Conservation (phyloP, 73 alveolate genomes). For the Stentor roeselii region DNA sequence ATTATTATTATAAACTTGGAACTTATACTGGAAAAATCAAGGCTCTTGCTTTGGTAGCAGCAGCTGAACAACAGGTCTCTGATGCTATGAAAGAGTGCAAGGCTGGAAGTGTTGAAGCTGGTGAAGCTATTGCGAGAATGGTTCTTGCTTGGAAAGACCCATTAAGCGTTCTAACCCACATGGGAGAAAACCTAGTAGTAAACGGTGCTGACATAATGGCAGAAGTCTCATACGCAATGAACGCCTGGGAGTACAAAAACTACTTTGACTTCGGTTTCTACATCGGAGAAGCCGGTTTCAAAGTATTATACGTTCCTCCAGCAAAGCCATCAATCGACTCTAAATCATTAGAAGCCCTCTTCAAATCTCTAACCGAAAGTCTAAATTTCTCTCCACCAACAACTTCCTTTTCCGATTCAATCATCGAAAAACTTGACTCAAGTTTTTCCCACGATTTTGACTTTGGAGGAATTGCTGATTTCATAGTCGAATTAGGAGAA, state of each 20-base stretch:
- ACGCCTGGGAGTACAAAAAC: not conserved
- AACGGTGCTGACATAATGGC: not conserved
- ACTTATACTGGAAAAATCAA: not conserved
- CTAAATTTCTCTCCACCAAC: not conserved
- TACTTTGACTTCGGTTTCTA: not conserved
- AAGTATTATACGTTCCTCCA: not conserved
- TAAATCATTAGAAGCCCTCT: not conserved
- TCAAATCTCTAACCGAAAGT: not conserved
- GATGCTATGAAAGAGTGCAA: not conserved
- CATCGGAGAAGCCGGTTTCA: not conserved
- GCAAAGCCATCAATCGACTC: not conserved
- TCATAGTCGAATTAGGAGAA: not conserved
- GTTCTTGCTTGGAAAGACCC: not conserved
- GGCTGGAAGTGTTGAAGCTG: not conserved
- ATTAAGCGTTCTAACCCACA: not conserved
- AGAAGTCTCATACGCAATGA: not conserved
- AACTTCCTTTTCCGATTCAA: not conserved
- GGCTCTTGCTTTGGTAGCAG: not conserved
- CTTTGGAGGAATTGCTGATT: not conserved
- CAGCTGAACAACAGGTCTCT: not conserved
- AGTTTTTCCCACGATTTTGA: not conserved
- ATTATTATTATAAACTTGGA: too few relatives aligned
- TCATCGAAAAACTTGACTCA: not conserved
- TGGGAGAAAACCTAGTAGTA: not conserved
- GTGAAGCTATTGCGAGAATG: constrained; percentile 7